Base-by-base conservation (phyloP, 208 protist species). In the Trypanosomatidae sp. region DNA sequence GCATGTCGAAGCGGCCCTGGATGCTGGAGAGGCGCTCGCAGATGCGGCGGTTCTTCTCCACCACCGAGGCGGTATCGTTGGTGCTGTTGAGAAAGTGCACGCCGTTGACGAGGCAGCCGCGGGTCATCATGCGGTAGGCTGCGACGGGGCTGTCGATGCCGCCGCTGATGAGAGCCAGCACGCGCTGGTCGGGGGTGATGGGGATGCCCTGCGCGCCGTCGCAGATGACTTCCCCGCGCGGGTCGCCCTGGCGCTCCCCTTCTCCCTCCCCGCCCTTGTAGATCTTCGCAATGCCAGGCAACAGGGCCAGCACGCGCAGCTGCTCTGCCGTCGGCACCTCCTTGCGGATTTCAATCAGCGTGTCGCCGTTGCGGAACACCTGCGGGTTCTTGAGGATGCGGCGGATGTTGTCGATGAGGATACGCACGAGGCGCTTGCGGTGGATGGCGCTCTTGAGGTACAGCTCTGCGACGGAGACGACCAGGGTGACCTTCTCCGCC, bases 21-120 rank as follows among this genome's bases (percentile, higher is more conserved):
- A 94, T 69, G 53, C 72, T 77, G 0, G 89, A 92, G 1, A 95
- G 85, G 8, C 72, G 65, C 69, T 93, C 80, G 72, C 82, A 81
- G 43, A 95, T 89, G 56, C 81, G 74, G n/a, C 91, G 84, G 69
- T 92, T 93, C 76, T 95, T 95, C 44, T 81, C 83, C 62, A 95
- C 71, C 28, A 95, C 87, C 28, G 88, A 80, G 52, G 87, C 84
- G 15, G 87, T 93, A 73, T 92, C 89, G 84, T 90, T 94, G 15
- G 91, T 93, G 82, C 86, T 93, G 79, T 93, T 93, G 53, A 94
- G 83, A 55, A 93, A 95, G 72, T 95, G 91, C 13, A 95, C 80
- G 44, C 85, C 83, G 60, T 71, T 79, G 30, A 95, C 91, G 17
- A 71, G 53, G 81, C 91, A 95, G 65, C 91, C 91, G 8, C 91